Conservation (phyloP, 495 filamentous ascomycete genomes). For the Aspergillus cristatus region DNA sequence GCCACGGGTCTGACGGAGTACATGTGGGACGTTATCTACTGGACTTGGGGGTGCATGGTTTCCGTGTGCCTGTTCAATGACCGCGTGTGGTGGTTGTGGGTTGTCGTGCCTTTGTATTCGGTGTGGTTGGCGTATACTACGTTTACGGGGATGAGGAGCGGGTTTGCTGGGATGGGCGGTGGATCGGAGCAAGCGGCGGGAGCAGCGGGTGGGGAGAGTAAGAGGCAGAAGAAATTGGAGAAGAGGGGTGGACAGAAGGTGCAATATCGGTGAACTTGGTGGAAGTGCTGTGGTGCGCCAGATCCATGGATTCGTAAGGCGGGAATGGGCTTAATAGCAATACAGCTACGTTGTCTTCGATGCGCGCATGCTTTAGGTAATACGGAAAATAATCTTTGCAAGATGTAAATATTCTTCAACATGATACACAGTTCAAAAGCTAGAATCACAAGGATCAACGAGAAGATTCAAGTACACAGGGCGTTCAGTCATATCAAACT, state of each 20-base stretch:
- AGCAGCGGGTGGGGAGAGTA: slow-evolving; percentile 35
- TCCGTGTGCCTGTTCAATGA: slow-evolving; percentile 62
- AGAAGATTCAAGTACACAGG: slow-evolving; percentile 10
- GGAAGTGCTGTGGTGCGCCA: not conserved
- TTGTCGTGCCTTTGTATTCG: slow-evolving; percentile 61
- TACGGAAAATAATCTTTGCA: no score
- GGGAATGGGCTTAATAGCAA: no score
- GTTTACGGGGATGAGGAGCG: slow-evolving; percentile 54
- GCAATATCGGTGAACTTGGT: slow-evolving; percentile 30
- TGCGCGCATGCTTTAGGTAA: no score
- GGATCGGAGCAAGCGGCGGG: slow-evolving; percentile 13
- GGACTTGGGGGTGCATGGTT: slow-evolving; percentile 65
- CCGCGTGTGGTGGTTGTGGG: slow-evolving; percentile 67
- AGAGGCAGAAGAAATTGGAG: slow-evolving; percentile 55
- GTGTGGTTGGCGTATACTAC: slow-evolving; percentile 57
- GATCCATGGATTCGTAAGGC: no score
- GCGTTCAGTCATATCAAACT: slow-evolving; percentile 27
- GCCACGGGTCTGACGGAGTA: slow-evolving; percentile 89
- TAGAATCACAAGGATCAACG: no score
- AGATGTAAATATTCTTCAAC: no score
- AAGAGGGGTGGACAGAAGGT: slow-evolving; percentile 45
- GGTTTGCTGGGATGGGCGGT: slow-evolving; percentile 50
- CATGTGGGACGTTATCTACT: slow-evolving; percentile 94
- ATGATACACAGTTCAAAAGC: no score
- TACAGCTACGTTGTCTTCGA: no score